phyloP scores from a whole-genome alignment of 305 asterid species.

The Ajuga reptans region DNA sequence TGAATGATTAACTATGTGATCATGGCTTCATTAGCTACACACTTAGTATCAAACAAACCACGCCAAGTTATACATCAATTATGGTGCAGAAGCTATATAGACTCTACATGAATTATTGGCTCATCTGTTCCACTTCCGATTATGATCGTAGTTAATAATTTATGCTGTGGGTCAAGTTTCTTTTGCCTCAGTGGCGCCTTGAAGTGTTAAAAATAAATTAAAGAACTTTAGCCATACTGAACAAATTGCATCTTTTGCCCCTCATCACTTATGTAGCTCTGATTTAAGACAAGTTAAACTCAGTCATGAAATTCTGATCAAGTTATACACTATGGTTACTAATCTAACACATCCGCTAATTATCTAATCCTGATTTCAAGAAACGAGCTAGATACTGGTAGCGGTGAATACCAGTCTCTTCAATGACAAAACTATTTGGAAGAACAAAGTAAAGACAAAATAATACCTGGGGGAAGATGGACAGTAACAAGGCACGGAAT shows the following conservation, averaged over 20 bases:
- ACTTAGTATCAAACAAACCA: too few species aligned
- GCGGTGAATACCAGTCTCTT: neutral
- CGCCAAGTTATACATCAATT: too few species aligned
- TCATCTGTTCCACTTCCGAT: too few species aligned
- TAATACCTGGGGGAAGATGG: slow-evolving; percentile 86
- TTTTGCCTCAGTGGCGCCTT: too few species aligned
- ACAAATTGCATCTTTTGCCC: neutral
- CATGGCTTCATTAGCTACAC: too few species aligned
- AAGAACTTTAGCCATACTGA: neutral
- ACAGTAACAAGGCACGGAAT: slow-evolving; percentile 61
- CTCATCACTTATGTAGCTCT: neutral
- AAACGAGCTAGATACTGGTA: neutral
- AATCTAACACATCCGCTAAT: neutral
- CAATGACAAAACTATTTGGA: neutral
- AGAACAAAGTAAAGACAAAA: neutral
- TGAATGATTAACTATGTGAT: neutral
- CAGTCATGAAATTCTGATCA: neutral
- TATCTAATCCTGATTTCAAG: neutral
- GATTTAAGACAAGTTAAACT: neutral
- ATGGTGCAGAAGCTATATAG: too few species aligned
- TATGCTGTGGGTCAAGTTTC: too few species aligned
- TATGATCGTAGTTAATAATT: too few species aligned
- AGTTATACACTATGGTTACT: neutral
- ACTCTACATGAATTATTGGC: too few species aligned
- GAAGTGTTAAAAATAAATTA: neutral